A percentile compares a stretch with the other conserved stretches of the same genome.
Conservation (phyloP, 768 basidiomycete species). For the Piloderma croceum region DNA sequence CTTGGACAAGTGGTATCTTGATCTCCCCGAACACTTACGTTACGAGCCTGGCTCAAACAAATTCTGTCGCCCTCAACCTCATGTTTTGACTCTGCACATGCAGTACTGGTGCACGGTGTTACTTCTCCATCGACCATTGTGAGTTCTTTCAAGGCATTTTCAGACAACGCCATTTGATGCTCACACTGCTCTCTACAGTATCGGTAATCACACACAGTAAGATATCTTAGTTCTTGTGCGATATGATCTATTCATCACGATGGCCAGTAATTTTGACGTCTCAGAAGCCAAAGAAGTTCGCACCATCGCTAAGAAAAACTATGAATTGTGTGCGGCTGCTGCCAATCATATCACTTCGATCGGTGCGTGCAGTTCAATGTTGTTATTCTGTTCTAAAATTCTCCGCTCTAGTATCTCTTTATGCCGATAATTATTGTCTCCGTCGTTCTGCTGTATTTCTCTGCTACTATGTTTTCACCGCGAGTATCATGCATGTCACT, state of each 20-base stretch:
- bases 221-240: constrained; percentile 11
- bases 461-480: constrained; percentile 76
- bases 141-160: constrained; percentile 24
- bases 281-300: constrained; percentile 50
- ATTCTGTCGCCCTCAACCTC: constrained; percentile 46
- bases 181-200: constrained; percentile 24
- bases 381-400: background rate
- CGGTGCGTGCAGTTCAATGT: constrained; percentile 37
- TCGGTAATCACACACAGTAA: constrained; percentile 39
- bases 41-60: constrained; percentile 48
- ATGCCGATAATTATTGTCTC: constrained; percentile 58
- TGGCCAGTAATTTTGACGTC: constrained; percentile 31
- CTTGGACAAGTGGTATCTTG: constrained; percentile 71
- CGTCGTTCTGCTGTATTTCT: constrained; percentile 62
- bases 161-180: constrained; percentile 1
- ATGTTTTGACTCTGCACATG: constrained; percentile 74
- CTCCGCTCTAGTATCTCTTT: constrained; percentile 42
- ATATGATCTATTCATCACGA: background rate
- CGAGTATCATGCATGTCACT: constrained; percentile 74
- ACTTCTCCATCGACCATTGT: constrained; percentile 77
- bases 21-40: constrained; percentile 62
- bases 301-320: constrained; percentile 53
- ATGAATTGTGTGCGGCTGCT: constrained; percentile 68
- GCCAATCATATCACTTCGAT: constrained; percentile 77
- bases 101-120: constrained; percentile 81